A percentile compares a stretch with the other conserved stretches of the same genome.
Evolutionary conservation across 2,329 filamentous ascomycete genomes (phyloP).

Genomic region (Fusarium globosum): DNA sequence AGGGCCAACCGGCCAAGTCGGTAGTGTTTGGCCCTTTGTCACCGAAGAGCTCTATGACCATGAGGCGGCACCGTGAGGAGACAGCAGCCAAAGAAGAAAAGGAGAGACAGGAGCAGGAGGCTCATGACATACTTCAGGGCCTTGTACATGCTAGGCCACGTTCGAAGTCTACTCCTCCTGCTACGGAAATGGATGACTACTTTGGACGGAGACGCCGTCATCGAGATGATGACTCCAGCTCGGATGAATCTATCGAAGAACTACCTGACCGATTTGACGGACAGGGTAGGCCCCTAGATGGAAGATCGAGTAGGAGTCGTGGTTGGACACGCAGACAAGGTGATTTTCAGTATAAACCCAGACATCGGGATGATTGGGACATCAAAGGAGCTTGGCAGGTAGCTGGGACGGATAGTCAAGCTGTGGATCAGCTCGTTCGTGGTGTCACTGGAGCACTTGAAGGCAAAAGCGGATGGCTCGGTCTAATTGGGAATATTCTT

Average conservation of each 20-base stretch:
- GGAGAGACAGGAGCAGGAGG: slow-evolving; percentile 28
- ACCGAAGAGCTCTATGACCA: slow-evolving; percentile 60
- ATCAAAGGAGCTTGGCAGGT: slow-evolving; percentile 59
- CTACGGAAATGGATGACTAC: slow-evolving; percentile 46
- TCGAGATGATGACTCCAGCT: slow-evolving; percentile 31
- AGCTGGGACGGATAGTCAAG: slow-evolving; percentile 55
- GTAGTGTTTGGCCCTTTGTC: slow-evolving; percentile 62
- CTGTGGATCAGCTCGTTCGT: slow-evolving; percentile 51
- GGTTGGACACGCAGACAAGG: slow-evolving; percentile 54
- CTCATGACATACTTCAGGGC: slow-evolving; percentile 33
- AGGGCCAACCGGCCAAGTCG: slow-evolving; percentile 49
- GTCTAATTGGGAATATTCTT: slow-evolving; percentile 47
- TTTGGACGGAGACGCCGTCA: slow-evolving; percentile 36
- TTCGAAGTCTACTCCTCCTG: slow-evolving; percentile 41
- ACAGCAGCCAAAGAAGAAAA: slow-evolving; percentile 41
- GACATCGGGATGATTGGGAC: slow-evolving; percentile 49
- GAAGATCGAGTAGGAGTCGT: slow-evolving; percentile 22
- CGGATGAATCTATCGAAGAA: slow-evolving; percentile 55
- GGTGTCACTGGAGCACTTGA: slow-evolving; percentile 46
- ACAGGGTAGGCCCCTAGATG: slow-evolving; percentile 55
- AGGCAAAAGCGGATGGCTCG: slow-evolving; percentile 48
- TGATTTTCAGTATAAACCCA: slow-evolving; percentile 55
- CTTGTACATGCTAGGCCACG: slow-evolving; percentile 30
- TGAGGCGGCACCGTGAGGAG: slow-evolving; percentile 54
- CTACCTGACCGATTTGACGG: slow-evolving; percentile 61